These are phyloP conservation scores for Penicillium crystallinum DNA, from an alignment of 495 filamentous ascomycete species.

Conservation along the genomic window DNA sequence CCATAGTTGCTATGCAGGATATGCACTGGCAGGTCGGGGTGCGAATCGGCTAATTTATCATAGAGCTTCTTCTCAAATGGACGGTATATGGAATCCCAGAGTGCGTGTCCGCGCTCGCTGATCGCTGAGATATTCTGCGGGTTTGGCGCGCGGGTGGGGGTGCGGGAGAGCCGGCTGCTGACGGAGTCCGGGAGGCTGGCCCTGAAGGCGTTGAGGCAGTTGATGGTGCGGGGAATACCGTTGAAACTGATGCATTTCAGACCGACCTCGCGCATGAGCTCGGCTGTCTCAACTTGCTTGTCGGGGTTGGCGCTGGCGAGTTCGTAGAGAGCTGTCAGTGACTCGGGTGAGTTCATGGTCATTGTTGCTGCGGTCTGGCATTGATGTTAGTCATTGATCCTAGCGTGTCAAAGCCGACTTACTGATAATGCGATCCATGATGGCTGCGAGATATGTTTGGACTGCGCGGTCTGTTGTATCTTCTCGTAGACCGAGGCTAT, in stretches of 20 bases:
- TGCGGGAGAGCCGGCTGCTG: conserved; percentile 13
- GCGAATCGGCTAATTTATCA: conserved; percentile 58
- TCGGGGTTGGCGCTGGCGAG: conserved; percentile 39
- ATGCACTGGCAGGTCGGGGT: conserved; percentile 73
- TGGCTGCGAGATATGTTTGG: conserved; percentile 50
- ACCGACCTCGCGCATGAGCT: conserved; percentile 73
- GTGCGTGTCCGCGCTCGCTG: conserved; percentile 47
- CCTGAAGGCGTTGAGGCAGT: conserved; percentile 65
- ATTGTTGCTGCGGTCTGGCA: conserved; percentile 63
- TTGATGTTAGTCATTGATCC: neutral
- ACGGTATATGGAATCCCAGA: conserved; percentile 70
- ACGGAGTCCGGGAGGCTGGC: conserved; percentile 42
- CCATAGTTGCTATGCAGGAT: conserved; percentile 69
- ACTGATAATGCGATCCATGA: conserved; percentile 66
- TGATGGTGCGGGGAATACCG: conserved; percentile 76
- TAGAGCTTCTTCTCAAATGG: conserved; percentile 67
- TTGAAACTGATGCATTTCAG: conserved; percentile 84
- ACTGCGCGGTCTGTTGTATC: conserved; percentile 50
- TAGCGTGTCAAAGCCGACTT: conserved; percentile 9
- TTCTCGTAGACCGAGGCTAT: conserved; percentile 56
- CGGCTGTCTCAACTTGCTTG: conserved; percentile 52
- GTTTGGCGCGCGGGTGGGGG: conserved; percentile 16
- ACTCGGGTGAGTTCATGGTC: conserved; percentile 69
- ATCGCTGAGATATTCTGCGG: conserved; percentile 47
- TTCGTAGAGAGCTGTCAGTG: conserved; percentile 50